Evolutionary conservation across 495 filamentous ascomycete species (phyloP), one percentile per base, ranked within the genome.

Genomic region (Penicillium longicatenatum): DNA sequence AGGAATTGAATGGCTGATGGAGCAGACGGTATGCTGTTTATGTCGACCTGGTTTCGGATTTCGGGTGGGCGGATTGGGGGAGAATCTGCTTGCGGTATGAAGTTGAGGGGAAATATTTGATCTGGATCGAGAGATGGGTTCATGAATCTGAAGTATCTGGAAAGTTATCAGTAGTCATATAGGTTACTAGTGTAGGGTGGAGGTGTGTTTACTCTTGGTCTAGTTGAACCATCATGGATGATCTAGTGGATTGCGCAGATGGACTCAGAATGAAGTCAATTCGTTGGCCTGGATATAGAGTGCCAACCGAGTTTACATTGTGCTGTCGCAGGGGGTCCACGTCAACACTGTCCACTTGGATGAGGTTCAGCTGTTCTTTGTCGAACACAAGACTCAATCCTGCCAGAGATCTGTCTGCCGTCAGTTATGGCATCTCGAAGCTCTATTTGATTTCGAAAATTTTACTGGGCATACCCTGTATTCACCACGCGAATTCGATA

Each of bases 91-190:
- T 44, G 8, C 9, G 54, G 37, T 30, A 20, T 30, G 47, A 63
- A 44, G 24, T 52, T 54, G 14, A 79, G 65, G 3, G 68, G 68
- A 52, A 82, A 79, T 1, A 63, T 63, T 60, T 82, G 80, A 42
- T 68, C 66, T 4, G 72, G 67, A 10, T 64, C 63, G 6, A 82
- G 57, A 11, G 78, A 73, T 26, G 72, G 72, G 52, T 81, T 84
- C 16, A 70, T 63, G 58, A 75, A 79, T 55, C 70, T 77, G 60
- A 82, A 79, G 57, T 72, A 77, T 50, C 77, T 79, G 30, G 7
- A 22, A 10, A 21, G 39, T 52, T 52, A 30, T 53, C 52, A 55
- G 50, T 48, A 22, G 1, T 26, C 26, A 4, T 26, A 4, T 26
- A 26, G 26, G 37, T 16, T 39, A 16, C 14, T 16, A n/a, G 12